Evolutionary conservation across 2,329 filamentous ascomycete genomes (phyloP).

Genomic region (Domatiomyces catenatus): DNA sequence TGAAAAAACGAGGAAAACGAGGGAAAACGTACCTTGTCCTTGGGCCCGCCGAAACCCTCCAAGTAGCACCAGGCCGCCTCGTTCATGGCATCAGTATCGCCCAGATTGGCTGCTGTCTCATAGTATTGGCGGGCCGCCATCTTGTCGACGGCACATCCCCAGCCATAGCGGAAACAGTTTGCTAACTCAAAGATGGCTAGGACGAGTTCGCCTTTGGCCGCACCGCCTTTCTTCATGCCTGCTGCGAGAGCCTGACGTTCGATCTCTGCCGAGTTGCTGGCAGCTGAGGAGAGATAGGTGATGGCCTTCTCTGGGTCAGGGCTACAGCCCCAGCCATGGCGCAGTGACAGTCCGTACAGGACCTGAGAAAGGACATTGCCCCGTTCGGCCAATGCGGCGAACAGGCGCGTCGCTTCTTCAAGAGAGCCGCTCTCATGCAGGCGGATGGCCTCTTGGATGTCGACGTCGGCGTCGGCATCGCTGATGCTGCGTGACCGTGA

Average conservation of each 20-base stretch:
- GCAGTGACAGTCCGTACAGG: slow-evolving; percentile 62
- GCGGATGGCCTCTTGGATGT: slow-evolving; percentile 90
- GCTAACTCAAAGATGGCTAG: slow-evolving; percentile 86
- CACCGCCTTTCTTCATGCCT: slow-evolving; percentile 81
- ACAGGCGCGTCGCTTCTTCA: slow-evolving; percentile 65
- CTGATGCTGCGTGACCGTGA: slow-evolving; percentile 16
- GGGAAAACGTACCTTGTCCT: slow-evolving; percentile 69
- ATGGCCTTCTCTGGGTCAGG: slow-evolving; percentile 60
- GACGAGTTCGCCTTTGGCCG: slow-evolving; percentile 88
- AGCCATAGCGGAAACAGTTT: slow-evolving; percentile 70
- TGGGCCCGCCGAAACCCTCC: slow-evolving; percentile 92
- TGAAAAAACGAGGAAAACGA: not conserved
- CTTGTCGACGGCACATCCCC: slow-evolving; percentile 77
- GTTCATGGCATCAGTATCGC: slow-evolving; percentile 92
- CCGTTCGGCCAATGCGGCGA: slow-evolving; percentile 68
- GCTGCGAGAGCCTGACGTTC: slow-evolving; percentile 73
- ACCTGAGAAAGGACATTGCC: slow-evolving; percentile 90
- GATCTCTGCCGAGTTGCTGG: slow-evolving; percentile 74
- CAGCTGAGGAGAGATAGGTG: slow-evolving; percentile 72
- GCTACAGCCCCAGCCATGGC: slow-evolving; percentile 83
- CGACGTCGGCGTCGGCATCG: slow-evolving; percentile 28
- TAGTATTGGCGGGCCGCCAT: slow-evolving; percentile 83
- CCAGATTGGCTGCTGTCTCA: slow-evolving; percentile 90
- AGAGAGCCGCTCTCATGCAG: slow-evolving; percentile 77
- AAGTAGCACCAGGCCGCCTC: slow-evolving; percentile 92